Percentiles rank a stretch among this genome's conserved stretches.
Evolutionary conservation across 805 yeast species (phyloP).

Genomic region (Candida endomychidarum): DNA sequence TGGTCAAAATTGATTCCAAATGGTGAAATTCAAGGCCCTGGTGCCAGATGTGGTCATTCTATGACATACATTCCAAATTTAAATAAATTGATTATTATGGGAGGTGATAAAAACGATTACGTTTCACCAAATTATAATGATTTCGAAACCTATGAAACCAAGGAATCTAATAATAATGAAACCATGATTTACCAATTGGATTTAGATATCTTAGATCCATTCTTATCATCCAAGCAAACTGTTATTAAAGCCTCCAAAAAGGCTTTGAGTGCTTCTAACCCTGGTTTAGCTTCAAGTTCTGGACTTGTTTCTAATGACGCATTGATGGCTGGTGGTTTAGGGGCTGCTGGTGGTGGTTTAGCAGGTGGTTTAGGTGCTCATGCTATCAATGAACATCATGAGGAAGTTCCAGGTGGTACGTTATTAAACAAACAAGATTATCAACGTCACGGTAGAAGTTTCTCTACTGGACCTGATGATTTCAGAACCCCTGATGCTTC

Average conservation of each 20-base stretch:
- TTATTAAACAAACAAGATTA: constrained; percentile 7
- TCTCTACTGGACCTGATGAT: constrained; percentile 36
- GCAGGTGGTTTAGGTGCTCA: constrained; percentile 11
- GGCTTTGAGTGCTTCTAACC: constrained; percentile 14
- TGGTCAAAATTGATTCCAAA: constrained; percentile 68
- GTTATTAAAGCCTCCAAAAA: constrained; percentile 18
- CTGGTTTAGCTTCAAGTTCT: constrained; percentile 2
- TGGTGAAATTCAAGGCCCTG: constrained; percentile 57
- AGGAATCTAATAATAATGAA: constrained; percentile 48
- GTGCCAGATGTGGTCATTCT: constrained; percentile 90
- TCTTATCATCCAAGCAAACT: constrained; percentile 22
- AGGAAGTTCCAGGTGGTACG: not conserved
- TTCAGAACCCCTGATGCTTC: constrained; percentile 31
- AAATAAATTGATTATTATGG: constrained; percentile 79
- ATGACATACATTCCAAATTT: constrained; percentile 66
- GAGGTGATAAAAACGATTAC: constrained; percentile 82
- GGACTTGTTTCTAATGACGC: not conserved
- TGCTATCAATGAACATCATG: constrained; percentile 1
- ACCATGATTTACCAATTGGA: constrained; percentile 67
- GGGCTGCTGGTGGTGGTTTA: constrained; percentile 18
- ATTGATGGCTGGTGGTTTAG: constrained; percentile 2
- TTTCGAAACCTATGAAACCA: constrained; percentile 49
- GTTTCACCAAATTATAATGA: constrained; percentile 48
- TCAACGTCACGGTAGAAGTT: constrained; percentile 35
- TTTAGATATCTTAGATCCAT: constrained; percentile 38